These are phyloP conservation scores for Xylaria bambusicola DNA, from an alignment of 495 filamentous ascomycete species.

Conservation along the genomic window DNA sequence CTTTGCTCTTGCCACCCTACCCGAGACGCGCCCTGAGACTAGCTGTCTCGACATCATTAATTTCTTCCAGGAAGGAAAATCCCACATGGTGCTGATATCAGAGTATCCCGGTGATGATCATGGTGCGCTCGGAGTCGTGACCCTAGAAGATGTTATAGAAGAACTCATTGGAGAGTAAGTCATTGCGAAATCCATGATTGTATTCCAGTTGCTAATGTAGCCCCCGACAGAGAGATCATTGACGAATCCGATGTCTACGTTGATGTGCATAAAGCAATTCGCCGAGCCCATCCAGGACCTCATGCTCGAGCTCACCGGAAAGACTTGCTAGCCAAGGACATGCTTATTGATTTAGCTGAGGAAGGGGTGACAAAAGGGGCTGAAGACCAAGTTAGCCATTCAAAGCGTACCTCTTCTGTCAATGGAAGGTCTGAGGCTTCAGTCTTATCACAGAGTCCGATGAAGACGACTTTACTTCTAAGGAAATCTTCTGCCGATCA, in stretches of 20 bases:
- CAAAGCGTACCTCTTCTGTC: conserved; percentile 18
- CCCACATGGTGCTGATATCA: conserved; percentile 96
- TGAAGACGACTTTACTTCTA: conserved; percentile 55
- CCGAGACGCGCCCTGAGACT: conserved; percentile 91
- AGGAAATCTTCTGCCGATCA: conserved; percentile 55
- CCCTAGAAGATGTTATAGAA: conserved; percentile 96
- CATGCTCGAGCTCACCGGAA: conserved; percentile 60
- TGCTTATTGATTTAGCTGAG: conserved; percentile 32
- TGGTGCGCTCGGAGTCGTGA: conserved; percentile 90
- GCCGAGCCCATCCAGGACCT: conserved; percentile 54
- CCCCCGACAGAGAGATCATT: conserved; percentile 62
- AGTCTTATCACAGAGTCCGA: conserved; percentile 39
- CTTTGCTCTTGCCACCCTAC: conserved; percentile 89
- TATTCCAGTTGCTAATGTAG: conserved; percentile 18
- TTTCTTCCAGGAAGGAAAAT: conserved; percentile 99
- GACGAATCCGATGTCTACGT: conserved; percentile 93
- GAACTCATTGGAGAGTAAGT: conserved; percentile 96
- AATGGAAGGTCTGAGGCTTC: conserved; percentile 33
- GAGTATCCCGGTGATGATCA: conserved; percentile 84
- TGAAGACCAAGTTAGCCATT: not conserved
- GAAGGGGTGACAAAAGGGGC: conserved; percentile 3
- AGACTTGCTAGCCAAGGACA: conserved; percentile 56
- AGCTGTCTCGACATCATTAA: conserved; percentile 98
- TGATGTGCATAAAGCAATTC: conserved; percentile 94
- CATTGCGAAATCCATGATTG: not conserved